Evolutionary conservation across 345 rosid genomes (phyloP).

Genomic region (Lagerstroemia speciosa): DNA sequence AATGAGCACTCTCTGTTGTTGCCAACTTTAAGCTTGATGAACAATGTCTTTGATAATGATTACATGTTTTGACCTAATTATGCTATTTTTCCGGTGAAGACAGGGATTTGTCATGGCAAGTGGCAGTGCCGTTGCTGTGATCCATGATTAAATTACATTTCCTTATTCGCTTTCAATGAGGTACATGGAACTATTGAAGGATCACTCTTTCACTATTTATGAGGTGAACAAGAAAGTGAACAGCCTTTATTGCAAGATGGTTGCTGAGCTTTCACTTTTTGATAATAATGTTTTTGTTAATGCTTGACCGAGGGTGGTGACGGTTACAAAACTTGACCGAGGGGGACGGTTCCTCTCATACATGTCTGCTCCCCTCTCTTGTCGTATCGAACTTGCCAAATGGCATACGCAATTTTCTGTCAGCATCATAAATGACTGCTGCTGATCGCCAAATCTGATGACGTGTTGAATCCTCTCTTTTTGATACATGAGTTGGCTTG

Average conservation of each 20-base stretch:
- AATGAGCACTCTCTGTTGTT: too few species aligned
- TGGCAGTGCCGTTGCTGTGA: too few species aligned
- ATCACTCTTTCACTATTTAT: too few species aligned
- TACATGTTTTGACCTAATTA: too few species aligned
- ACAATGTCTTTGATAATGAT: too few species aligned
- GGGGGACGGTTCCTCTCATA: background rate
- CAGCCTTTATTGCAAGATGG: background rate
- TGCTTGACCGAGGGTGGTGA: background rate
- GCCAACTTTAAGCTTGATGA: too few species aligned
- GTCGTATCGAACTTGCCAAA: background rate
- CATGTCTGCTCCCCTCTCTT: background rate
- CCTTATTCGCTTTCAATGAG: too few species aligned
- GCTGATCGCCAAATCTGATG: background rate
- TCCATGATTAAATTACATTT: too few species aligned
- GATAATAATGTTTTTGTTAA: background rate
- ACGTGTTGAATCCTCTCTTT: background rate
- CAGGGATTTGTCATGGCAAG: too few species aligned
- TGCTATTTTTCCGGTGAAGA: too few species aligned
- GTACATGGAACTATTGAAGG: too few species aligned
- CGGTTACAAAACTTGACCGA: background rate
- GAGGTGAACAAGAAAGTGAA: too few species aligned
- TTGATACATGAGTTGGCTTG: background rate
- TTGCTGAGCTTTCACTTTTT: background rate
- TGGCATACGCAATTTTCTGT: background rate
- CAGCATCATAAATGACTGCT: background rate